These are phyloP conservation scores for Dendrobium nobile DNA, from an alignment of 106 monocot genomes.

Conservation along the genomic window DNA sequence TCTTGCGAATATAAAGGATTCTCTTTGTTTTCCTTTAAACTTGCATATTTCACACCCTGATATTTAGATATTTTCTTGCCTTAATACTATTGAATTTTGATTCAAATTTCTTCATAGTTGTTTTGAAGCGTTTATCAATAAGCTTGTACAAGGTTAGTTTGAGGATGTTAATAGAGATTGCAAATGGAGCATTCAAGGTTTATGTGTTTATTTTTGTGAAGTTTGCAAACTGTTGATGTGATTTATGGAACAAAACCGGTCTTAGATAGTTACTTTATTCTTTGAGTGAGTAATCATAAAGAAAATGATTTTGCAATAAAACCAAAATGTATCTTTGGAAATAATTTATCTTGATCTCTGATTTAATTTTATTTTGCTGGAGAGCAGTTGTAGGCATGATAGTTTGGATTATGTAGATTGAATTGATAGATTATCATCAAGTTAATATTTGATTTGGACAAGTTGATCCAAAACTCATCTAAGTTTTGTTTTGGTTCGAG, in stretches of 20 bases:
- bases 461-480: not conserved
- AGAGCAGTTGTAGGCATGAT: not conserved
- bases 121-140: no score
- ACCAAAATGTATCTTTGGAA: not conserved
- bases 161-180: no score
- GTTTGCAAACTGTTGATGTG: not conserved
- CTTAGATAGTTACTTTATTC: not conserved
- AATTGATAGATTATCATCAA: no score
- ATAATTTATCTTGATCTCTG: not conserved
- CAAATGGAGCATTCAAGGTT: not conserved
- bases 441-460: not conserved
- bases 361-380: not conserved
- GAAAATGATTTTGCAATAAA: not conserved
- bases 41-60: not conserved
- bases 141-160: no score
- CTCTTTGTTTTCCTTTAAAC: not conserved
- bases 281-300: not conserved
- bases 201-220: not conserved
- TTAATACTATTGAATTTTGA: not conserved
- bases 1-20: not conserved
- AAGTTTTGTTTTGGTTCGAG: not conserved
- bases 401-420: no score
- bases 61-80: not conserved
- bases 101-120: not conserved
- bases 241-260: not conserved